Percentiles rank a stretch among this genome's conserved stretches.
phyloP scores from a whole-genome alignment of 2,329 filamentous ascomycete species.

The Helicocarpus griseus region DNA sequence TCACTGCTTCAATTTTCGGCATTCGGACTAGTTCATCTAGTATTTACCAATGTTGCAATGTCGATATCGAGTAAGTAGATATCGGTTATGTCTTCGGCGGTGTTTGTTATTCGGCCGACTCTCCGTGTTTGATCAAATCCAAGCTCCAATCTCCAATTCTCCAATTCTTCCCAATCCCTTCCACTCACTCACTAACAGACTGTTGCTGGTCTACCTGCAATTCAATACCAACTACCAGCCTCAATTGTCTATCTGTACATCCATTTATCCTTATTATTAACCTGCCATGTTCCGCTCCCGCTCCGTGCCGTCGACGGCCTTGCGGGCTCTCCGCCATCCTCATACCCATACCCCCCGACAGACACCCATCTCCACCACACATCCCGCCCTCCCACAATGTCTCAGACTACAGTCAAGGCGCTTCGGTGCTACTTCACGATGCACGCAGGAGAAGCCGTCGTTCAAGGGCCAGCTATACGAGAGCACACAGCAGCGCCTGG shows the following conservation, averaged over 20 bases:
- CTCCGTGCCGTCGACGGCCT: conserved; percentile 6
- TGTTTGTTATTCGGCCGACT: background rate
- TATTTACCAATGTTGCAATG: too few relatives aligned
- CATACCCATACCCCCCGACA: too few relatives aligned
- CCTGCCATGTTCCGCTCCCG: conserved; percentile 10
- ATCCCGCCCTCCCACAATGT: conserved; percentile 2
- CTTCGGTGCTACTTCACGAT: background rate
- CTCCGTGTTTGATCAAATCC: background rate
- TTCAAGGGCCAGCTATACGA: conserved; percentile 56
- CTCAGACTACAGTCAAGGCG: background rate
- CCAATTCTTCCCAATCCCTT: background rate
- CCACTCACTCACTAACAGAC: too few relatives aligned
- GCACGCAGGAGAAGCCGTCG: conserved; percentile 7
- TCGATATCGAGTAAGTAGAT: too few relatives aligned
- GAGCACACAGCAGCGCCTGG: conserved; percentile 49
- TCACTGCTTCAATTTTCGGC: too few relatives aligned
- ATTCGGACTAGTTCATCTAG: too few relatives aligned
- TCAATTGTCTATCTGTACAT: too few relatives aligned
- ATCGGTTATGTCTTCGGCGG: background rate
- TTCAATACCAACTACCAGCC: too few relatives aligned
- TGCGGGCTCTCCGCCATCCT: background rate
- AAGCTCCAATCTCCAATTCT: too few relatives aligned
- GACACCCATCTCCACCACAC: background rate
- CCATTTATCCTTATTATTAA: background rate
- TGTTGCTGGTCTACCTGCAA: background rate